Evolutionary conservation across 257 asterid genomes (phyloP), one percentile per base, ranked within the genome.

Genomic region (Nemophila menziesii): DNA sequence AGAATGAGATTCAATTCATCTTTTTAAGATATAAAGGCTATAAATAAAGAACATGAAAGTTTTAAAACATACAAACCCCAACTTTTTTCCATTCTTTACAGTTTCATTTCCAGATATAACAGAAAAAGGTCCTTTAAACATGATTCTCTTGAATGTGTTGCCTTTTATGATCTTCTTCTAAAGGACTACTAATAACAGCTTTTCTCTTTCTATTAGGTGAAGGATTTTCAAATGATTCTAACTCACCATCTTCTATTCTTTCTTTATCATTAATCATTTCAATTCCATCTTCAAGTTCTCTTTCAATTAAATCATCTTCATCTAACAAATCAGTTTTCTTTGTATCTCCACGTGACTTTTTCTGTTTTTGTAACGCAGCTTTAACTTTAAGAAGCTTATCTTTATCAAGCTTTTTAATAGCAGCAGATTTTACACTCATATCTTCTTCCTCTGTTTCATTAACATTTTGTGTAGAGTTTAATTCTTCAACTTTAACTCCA

Each of bases 231-330:
- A 67, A 62, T 12, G 72, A 62, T 34, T 67, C 93, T 5, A 78
- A 65, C 64, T 86, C 96, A 23, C 96, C 94, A 67, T 86, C 96
- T 64, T 86, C 96, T 9, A 74, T 66, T 48, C 66, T 77, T 6
- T 75, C 82, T 19, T 62, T 64, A 57, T 69, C 84, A 18, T 64
- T 62, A 20, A 80, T 74, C 48, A 84, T 51, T 53, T 77, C 90
- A 43, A 84, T 64, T 14, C 71, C 77, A 27, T 80, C 75, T 64
- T 84, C 95, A 34, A 84, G 68, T 66, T 77, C 86, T 58, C 86
- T 72, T 67, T 80, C 93, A 8, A 84, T 78, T 64, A 69, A 68
- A 39, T 69, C 70, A 56, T 69, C 77, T 1, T 84, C 95, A 44
- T 84, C 95, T 68, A 68, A 15, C 18, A 70, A 61, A 50, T 77